Conservation (phyloP, 108 stramenopile genomes). For the Mayamaea pseudoterrestris region DNA sequence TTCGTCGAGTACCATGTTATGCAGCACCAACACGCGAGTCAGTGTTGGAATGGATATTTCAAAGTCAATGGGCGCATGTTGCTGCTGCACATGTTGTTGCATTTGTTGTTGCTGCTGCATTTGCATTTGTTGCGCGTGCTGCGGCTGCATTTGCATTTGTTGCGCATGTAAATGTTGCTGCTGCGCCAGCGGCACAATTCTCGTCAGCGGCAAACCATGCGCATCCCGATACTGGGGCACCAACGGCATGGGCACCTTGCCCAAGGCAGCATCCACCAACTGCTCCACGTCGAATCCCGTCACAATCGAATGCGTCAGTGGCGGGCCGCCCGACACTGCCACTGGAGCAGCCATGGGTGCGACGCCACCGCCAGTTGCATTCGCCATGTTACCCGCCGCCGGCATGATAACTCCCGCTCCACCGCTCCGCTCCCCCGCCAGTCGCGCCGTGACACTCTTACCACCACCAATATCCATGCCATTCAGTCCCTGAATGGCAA, state of each 20-base stretch:
- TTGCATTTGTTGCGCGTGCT: conserved; percentile 1
- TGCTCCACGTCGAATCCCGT: conserved; percentile 68
- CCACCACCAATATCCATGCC: conserved; percentile 93
- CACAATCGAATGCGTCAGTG: conserved; percentile 29
- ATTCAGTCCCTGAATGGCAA: conserved; percentile 89
- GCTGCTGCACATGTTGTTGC: too few species aligned
- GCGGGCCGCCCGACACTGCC: conserved; percentile 8
- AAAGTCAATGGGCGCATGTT: background rate
- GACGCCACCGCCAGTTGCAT: conserved; percentile 8
- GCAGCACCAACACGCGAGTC: conserved; percentile 79
- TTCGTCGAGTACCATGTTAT: conserved; percentile 94
- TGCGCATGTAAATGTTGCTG: too few species aligned
- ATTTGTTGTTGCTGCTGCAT: background rate
- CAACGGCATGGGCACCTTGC: conserved; percentile 30
- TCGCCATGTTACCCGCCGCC: conserved; percentile 4
- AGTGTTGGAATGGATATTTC: background rate
- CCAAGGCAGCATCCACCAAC: conserved; percentile 72
- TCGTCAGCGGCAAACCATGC: conserved; percentile 29
- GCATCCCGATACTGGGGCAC: conserved; percentile 29
- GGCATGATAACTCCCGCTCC: conserved; percentile 2
- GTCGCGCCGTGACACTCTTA: conserved; percentile 80
- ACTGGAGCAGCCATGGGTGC: conserved; percentile 9
- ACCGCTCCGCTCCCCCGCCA: conserved; percentile 35
- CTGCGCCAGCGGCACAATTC: conserved; percentile 27
- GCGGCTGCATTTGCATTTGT: conserved; percentile 31